Evolutionary conservation across 2,329 filamentous ascomycete genomes (phyloP).

Genomic region (Rhynchosporium graminicola): DNA sequence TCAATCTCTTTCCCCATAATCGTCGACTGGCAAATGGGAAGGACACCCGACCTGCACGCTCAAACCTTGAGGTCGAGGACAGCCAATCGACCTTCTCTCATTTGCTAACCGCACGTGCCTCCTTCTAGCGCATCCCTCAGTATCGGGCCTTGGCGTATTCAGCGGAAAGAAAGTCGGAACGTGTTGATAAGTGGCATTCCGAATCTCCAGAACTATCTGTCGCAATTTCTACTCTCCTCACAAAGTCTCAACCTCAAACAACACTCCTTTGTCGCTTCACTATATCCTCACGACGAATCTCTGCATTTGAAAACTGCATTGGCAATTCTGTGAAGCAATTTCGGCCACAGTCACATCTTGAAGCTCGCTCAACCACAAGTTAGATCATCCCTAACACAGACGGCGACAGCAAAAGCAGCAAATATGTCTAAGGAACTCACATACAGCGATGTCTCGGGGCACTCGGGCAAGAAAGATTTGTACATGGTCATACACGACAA

Average conservation of each 20-base stretch:
- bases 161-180: constrained; percentile 16
- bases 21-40: no score
- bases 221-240: neutral
- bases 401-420: constrained; percentile 14
- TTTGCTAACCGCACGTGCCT: constrained; percentile 10
- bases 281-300: neutral
- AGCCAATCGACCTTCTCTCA: constrained; percentile 6
- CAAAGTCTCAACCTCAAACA: neutral
- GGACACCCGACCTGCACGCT: neutral
- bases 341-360: neutral
- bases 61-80: neutral
- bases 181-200: constrained; percentile 4
- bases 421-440: constrained; percentile 65
- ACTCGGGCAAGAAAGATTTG: constrained; percentile 92
- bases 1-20: no score
- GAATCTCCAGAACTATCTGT: neutral
- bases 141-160: constrained; percentile 10
- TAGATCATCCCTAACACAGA: constrained; percentile 5
- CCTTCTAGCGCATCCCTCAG: neutral
- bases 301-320: neutral
- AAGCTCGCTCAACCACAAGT: constrained; percentile 7
- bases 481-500: constrained; percentile 94
- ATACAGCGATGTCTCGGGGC: constrained; percentile 77
- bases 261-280: constrained; percentile 2
- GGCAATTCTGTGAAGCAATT: neutral